Conservation (phyloP, 2,329 filamentous ascomycete genomes). For the Penicillium sp. region DNA sequence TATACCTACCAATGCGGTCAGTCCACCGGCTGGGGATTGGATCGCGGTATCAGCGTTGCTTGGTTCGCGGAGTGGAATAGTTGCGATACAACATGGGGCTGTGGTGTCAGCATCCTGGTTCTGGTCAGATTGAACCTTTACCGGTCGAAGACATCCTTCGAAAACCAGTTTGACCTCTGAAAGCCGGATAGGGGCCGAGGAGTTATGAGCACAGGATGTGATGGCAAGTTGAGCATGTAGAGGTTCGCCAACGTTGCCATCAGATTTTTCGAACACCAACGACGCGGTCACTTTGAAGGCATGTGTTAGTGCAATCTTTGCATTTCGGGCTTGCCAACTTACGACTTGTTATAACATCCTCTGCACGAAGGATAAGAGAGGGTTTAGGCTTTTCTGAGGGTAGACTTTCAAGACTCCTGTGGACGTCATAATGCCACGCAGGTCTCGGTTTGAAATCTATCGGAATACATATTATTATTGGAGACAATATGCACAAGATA, state of each 20-base stretch:
- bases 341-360: slow-evolving; percentile 49
- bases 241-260: slow-evolving; percentile 60
- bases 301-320: slow-evolving; percentile 14
- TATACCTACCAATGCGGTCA: slow-evolving; percentile 51
- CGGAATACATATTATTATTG: slow-evolving; percentile 6
- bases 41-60: slow-evolving; percentile 28
- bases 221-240: slow-evolving; percentile 56
- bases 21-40: slow-evolving; percentile 34
- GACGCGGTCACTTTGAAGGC: slow-evolving; percentile 46
- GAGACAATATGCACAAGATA: neutral
- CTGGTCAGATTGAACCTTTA: slow-evolving; percentile 40
- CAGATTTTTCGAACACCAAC: slow-evolving; percentile 53
- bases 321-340: slow-evolving; percentile 24
- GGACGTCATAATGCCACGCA: slow-evolving; percentile 46
- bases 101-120: slow-evolving; percentile 22
- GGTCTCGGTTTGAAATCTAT: slow-evolving; percentile 37
- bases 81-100: slow-evolving; percentile 28
- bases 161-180: slow-evolving; percentile 53
- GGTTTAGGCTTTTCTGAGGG: slow-evolving; percentile 40
- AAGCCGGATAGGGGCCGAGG: slow-evolving; percentile 48
- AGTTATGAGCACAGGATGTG: slow-evolving; percentile 46
- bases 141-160: slow-evolving; percentile 48
- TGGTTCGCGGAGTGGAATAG: slow-evolving; percentile 36
- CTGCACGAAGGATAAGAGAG: slow-evolving; percentile 47
- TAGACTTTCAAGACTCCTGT: slow-evolving; percentile 45